A percentile compares a stretch with the other conserved stretches of the same genome.
Conservation (phyloP, 768 basidiomycete species). For the Suillus spraguei region DNA sequence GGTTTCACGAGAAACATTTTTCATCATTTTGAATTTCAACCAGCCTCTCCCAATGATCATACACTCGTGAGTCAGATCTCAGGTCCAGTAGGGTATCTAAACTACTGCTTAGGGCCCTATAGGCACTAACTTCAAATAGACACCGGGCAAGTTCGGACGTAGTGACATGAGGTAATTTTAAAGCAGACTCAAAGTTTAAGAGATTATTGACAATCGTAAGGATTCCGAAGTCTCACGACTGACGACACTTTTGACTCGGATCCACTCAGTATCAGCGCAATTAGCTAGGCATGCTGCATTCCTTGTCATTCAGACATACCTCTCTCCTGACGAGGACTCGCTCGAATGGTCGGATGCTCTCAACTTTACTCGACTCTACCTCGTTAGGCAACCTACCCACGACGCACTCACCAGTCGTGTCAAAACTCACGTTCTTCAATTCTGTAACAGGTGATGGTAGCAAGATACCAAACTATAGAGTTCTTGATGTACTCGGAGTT, state of each 20-base stretch:
- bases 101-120: neutral
- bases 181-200: neutral
- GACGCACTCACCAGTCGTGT: constrained; percentile 60
- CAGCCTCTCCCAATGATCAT: neutral
- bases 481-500: constrained; percentile 80
- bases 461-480: constrained; percentile 83
- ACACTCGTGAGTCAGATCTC: neutral
- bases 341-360: constrained; percentile 18
- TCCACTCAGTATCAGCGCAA: neutral
- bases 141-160: neutral
- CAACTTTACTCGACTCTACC: constrained; percentile 2
- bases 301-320: constrained; percentile 6
- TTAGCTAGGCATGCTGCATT: constrained; percentile 18
- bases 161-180: neutral
- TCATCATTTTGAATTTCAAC: neutral
- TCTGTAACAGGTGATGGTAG: constrained; percentile 61
- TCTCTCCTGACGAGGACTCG: constrained; percentile 6
- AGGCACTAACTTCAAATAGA: neutral
- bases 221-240: too few species aligned
- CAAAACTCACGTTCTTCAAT: constrained; percentile 80
- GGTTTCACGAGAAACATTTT: neutral
- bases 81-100: neutral
- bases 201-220: too few species aligned
- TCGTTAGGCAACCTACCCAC: constrained; percentile 39
- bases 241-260: neutral